Percentiles rank a stretch among this genome's conserved stretches.
phyloP scores from a whole-genome alignment of 306 rosid genomes.

The Quercus robur region DNA sequence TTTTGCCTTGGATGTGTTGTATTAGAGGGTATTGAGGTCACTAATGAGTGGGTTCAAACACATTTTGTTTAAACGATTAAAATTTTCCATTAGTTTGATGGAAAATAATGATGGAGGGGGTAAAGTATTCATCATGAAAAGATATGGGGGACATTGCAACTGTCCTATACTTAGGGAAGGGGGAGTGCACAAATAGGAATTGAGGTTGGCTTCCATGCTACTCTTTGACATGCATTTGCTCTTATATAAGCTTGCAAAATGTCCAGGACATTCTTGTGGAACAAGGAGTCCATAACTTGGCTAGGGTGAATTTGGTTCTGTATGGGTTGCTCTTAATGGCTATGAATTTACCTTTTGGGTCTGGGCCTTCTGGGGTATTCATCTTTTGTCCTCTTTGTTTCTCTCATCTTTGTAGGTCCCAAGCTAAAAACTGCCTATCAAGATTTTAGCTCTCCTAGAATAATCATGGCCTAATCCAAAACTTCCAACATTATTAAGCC shows the following conservation, averaged over 20 bases:
- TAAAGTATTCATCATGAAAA: too few species aligned
- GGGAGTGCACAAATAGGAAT: background rate
- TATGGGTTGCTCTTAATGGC: background rate
- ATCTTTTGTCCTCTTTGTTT: background rate
- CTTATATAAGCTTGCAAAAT: background rate
- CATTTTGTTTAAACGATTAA: too few species aligned
- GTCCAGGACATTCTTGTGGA: background rate
- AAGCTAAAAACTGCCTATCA: background rate
- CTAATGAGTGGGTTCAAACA: too few species aligned
- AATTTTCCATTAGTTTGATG: too few species aligned
- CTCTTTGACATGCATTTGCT: background rate
- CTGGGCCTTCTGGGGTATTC: background rate
- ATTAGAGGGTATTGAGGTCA: too few species aligned
- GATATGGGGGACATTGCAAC: too few species aligned
- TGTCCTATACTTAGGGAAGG: too few species aligned
- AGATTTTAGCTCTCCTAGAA: background rate
- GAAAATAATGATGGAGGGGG: too few species aligned
- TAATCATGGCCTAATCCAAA: background rate
- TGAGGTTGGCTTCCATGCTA: background rate
- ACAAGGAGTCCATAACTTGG: background rate
- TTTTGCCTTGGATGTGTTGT: too few species aligned
- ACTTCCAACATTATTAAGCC: background rate
- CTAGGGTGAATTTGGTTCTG: background rate
- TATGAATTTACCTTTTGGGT: background rate
- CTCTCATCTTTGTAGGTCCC: background rate